A percentile compares a stretch with the other conserved stretches of the same genome.
Evolutionary conservation across 176 grass and related monocot genomes (phyloP).

Genomic region (Carex myosuroides): DNA sequence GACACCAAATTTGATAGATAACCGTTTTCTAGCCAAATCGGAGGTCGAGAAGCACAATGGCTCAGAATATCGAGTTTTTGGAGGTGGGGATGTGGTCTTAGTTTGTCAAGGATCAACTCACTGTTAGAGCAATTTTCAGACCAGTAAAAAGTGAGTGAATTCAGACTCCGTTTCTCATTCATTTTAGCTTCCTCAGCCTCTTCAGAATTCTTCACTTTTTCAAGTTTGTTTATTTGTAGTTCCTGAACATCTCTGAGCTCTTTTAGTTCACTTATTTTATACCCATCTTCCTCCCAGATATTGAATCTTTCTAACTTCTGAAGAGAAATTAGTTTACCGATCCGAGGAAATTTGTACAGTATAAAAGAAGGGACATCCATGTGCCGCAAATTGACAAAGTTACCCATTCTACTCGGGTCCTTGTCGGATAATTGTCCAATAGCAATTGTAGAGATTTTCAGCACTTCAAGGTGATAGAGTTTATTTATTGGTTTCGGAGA

Average conservation of each 20-base stretch:
- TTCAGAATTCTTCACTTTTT: not conserved
- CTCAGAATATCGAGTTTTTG: constrained; percentile 1
- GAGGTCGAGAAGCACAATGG: constrained; percentile 3
- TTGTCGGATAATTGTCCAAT: not conserved
- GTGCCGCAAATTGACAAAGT: constrained; percentile 5
- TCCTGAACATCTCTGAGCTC: not conserved
- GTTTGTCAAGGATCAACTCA: constrained; percentile 6
- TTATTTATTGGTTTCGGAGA: not conserved
- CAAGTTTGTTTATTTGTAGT: constrained; percentile 11
- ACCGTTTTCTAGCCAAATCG: constrained; percentile 24
- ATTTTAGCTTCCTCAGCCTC: constrained; percentile 21
- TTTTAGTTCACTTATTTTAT: constrained; percentile 1
- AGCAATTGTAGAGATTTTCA: not conserved
- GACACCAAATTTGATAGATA: constrained; percentile 21
- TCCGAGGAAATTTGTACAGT: not conserved
- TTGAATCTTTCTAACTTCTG: constrained; percentile 23
- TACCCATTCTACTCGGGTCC: not conserved
- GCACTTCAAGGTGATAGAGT: constrained; percentile 23
- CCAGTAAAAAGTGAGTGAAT: constrained; percentile 23
- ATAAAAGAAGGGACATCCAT: not conserved
- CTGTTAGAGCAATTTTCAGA: not conserved
- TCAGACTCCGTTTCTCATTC: constrained; percentile 4
- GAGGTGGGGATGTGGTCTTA: constrained; percentile 23
- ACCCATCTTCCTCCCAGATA: not conserved
- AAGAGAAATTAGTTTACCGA: constrained; percentile 19